Base-by-base conservation (phyloP, 768 basidiomycete genomes). In the Suillus clintonianus region DNA sequence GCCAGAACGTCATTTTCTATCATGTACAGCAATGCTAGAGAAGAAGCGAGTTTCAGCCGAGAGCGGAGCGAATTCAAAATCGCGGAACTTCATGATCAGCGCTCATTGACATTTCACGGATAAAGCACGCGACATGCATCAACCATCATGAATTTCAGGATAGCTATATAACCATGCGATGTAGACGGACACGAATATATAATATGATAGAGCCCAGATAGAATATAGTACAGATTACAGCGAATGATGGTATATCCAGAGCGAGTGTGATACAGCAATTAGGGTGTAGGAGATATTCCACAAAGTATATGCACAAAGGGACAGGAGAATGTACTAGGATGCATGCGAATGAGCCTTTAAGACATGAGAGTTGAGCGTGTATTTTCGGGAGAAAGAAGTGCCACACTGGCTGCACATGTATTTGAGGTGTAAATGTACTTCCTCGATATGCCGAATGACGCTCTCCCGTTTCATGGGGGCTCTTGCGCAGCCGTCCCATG, bases 381-480 rank as follows among this genome's bases (percentile, higher is more conserved):
- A 5, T 60, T n/a, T 60, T 27, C 75, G 74, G 5, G 75, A 72
- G 61, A 75, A 75, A 36, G 41, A 56, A 17, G 70, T 69, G 5
- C 30, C 2, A 36, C 74, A 77, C 19, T 50, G 17, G 8, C 64
- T 51, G 57, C 74, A 76, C 4, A 8, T 0, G 36, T 66, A 61
- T 47, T n/a, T 68, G 30, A 54, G 42, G 54, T 64, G 62, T 22
- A 75, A 65, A 27, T 75, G 74, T 36, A 32, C 64, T 45, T 75
- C 74, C 30, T 66, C 66, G 19, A 75, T 53, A 19, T 77, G 74
- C 17, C 75, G 65, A 36, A 61, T 36, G 15, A 75, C 32, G 24
- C 75, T 74, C 62, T 75, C 74, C 45, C 59, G 75, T 27, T 64
- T 77, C 72, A 77, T 71, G 0, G 51, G 58, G 11, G 32, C 0